Evolutionary conservation across 192 early-diverging fungal species (phyloP).

Genomic region (Coemansia biformis): DNA sequence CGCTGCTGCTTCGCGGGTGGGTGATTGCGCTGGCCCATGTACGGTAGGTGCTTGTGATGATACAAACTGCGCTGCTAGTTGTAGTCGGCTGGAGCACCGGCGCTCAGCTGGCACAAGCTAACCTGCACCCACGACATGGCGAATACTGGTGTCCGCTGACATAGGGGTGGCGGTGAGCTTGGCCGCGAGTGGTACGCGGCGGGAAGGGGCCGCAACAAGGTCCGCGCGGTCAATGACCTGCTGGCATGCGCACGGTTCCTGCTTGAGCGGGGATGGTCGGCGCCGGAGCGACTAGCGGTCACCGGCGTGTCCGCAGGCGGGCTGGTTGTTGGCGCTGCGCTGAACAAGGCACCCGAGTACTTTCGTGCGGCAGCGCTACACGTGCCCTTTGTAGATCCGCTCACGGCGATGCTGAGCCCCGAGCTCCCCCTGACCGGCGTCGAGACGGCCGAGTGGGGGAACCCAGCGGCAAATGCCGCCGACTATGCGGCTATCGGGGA

Average conservation of each 20-base stretch:
- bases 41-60: conserved; percentile 19
- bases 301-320: conserved; percentile 77
- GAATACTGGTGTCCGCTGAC: too few species aligned
- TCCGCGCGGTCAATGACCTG: conserved; percentile 69
- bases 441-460: conserved; percentile 74
- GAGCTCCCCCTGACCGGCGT: conserved; percentile 65
- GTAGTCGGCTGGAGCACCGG: too few species aligned
- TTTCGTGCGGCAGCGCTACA: conserved; percentile 69
- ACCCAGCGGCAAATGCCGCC: conserved; percentile 50
- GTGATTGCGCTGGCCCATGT: conserved; percentile 78
- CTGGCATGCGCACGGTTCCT: conserved; percentile 62
- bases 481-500: conserved; percentile 55
- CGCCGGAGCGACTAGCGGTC: conserved; percentile 53
- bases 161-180: conserved; percentile 71
- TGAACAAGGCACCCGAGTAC: conserved; percentile 61
- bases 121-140: too few species aligned
- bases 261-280: conserved; percentile 55
- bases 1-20: conserved; percentile 76
- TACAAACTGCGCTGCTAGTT: too few species aligned
- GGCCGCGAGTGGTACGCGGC: conserved; percentile 73
- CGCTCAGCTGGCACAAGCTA: too few species aligned
- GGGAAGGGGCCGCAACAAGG: conserved; percentile 66
- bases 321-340: conserved; percentile 62
- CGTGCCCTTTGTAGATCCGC: conserved; percentile 82
- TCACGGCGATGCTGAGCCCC: conserved; percentile 78